phyloP scores from a whole-genome alignment of 1,139 yeast species.

The Scheffersomyces cryptocercus region DNA sequence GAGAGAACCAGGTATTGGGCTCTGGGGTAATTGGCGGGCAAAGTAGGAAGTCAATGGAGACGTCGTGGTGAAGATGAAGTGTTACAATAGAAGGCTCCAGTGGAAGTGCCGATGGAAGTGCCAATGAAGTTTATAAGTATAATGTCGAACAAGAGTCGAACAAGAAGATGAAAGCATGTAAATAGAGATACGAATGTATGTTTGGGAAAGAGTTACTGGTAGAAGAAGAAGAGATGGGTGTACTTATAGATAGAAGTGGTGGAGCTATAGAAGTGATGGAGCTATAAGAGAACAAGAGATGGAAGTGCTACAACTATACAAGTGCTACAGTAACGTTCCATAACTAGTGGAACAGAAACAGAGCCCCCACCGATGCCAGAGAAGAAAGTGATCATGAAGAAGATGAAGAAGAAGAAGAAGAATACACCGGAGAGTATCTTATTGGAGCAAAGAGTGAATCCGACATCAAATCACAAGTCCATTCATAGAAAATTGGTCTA shows the following conservation, averaged over 20 bases:
- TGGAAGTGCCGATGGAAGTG: too few relatives aligned
- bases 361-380: neutral
- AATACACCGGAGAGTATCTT: slow-evolving; percentile 26
- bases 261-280: too few relatives aligned
- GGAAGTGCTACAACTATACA: too few relatives aligned
- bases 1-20: slow-evolving; percentile 69
- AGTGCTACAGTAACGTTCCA: neutral
- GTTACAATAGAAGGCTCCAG: neutral
- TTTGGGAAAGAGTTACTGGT: neutral
- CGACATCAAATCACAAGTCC: slow-evolving; percentile 4
- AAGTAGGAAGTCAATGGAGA: neutral
- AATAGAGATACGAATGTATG: neutral
- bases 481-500: slow-evolving; percentile 32
- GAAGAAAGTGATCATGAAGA: slow-evolving; percentile 2
- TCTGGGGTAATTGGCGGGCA: slow-evolving; percentile 53
- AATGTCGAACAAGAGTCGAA: neutral
- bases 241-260: too few relatives aligned
- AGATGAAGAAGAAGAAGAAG: slow-evolving; percentile 17
- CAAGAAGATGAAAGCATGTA: neutral
- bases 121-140: neutral
- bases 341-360: neutral
- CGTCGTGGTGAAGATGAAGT: neutral
- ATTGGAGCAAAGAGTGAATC: slow-evolving; percentile 23
- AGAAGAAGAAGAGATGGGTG: slow-evolving; percentile 2
- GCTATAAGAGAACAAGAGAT: too few relatives aligned